Percentiles rank a stretch among this genome's conserved stretches.
These are phyloP conservation scores for Pachysandra terminalis DNA, from an alignment of 164 flowering plant genomes.

Conservation along the genomic window DNA sequence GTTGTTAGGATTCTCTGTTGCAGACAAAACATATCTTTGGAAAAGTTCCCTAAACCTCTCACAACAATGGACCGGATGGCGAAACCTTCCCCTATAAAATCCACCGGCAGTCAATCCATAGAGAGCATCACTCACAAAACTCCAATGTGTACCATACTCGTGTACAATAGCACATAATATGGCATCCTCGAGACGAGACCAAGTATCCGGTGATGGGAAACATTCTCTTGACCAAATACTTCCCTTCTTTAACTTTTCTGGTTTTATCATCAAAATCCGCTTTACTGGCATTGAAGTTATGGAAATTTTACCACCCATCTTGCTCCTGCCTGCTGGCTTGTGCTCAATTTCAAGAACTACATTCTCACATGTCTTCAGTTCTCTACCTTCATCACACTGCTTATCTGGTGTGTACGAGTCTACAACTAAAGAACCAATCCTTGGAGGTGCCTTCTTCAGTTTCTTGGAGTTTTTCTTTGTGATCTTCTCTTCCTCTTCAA, in stretches of 20 bases:
- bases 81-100: constrained; percentile 76
- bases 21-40: constrained; percentile 56
- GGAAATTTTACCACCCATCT: constrained; percentile 73
- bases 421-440: constrained; percentile 13
- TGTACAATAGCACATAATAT: constrained; percentile 88
- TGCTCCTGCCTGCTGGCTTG: constrained; percentile 54
- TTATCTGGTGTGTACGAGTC: constrained; percentile 28
- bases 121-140: constrained; percentile 74
- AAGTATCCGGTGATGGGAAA: constrained; percentile 70
- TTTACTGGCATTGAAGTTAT: constrained; percentile 75
- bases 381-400: constrained; percentile 35
- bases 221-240: constrained; percentile 75
- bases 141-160: constrained; percentile 92
- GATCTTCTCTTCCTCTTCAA: constrained; percentile 43
- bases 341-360: constrained; percentile 41
- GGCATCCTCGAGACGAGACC: constrained; percentile 93
- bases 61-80: constrained; percentile 90
- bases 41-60: constrained; percentile 89
- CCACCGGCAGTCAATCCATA: constrained; percentile 94
- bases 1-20: constrained; percentile 49
- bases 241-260: constrained; percentile 78
- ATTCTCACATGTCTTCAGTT: constrained; percentile 36
- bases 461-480: constrained; percentile 63
- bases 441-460: constrained; percentile 41
- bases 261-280: constrained; percentile 71